Evolutionary conservation across 352 stramenopile genomes (phyloP).

Genomic region (Pythium sukuiense): DNA sequence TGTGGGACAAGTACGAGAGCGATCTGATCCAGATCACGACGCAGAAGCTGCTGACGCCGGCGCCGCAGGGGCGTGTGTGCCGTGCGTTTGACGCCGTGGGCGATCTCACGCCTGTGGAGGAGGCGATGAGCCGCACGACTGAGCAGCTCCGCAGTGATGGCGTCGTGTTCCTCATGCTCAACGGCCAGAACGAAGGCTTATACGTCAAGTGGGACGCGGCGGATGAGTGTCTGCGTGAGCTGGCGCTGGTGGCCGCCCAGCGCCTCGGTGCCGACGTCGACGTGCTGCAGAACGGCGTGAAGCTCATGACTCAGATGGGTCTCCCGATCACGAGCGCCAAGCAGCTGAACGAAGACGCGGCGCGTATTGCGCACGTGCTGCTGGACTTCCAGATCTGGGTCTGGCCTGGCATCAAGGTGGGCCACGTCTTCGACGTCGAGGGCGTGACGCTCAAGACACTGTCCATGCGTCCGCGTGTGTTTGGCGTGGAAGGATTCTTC

Average conservation of each 20-base stretch:
- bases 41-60: conserved; percentile 36
- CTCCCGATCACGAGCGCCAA: conserved; percentile 38
- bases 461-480: conserved; percentile 63
- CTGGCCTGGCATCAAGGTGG: conserved; percentile 72
- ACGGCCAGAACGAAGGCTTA: conserved; percentile 60
- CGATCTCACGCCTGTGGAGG: conserved; percentile 39
- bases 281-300: conserved; percentile 51
- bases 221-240: conserved; percentile 45
- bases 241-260: conserved; percentile 38
- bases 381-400: conserved; percentile 76
- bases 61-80: conserved; percentile 22
- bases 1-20: conserved; percentile 60
- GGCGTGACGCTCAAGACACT: conserved; percentile 55
- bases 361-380: conserved; percentile 62
- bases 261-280: conserved; percentile 48
- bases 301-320: conserved; percentile 55
- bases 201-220: conserved; percentile 38
- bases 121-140: conserved; percentile 29
- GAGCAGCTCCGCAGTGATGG: conserved; percentile 33
- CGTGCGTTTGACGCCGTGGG: conserved; percentile 28
- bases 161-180: conserved; percentile 70
- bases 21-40: conserved; percentile 49
- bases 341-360: conserved; percentile 34
- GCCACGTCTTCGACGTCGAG: conserved; percentile 53
- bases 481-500: conserved; percentile 67